These are phyloP conservation scores for Penicillium crystallinum DNA, from an alignment of 495 filamentous ascomycete genomes.

Conservation along the genomic window DNA sequence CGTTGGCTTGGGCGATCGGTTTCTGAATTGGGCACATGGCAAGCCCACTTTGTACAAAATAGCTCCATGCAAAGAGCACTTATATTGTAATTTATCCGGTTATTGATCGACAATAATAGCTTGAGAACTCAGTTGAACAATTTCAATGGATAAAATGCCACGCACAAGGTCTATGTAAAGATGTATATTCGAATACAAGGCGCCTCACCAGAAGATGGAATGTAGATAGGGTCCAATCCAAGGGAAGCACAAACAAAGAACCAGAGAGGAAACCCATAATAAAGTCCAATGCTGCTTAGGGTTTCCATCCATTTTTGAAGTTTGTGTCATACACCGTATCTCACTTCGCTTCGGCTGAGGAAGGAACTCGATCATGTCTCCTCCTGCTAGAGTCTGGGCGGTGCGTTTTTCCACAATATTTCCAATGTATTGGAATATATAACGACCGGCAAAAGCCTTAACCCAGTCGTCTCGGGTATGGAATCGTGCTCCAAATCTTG, in stretches of 20 bases:
- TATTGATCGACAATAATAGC: not conserved
- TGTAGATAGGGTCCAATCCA: not conserved
- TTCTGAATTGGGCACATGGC: not conserved
- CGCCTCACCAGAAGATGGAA: not conserved
- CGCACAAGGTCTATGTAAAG: not conserved
- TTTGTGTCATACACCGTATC: not conserved
- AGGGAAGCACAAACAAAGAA: not conserved
- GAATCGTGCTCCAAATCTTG: not conserved
- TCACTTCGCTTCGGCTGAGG: not conserved
- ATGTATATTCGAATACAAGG: not conserved
- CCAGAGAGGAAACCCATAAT: not conserved
- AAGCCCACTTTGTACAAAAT: not conserved
- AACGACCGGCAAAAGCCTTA: not conserved
- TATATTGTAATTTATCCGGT: not conserved
- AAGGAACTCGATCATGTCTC: not conserved
- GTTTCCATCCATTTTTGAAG: not conserved
- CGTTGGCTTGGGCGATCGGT: not conserved
- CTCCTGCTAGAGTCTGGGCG: not conserved
- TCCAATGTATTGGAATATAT: not conserved
- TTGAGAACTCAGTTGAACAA: too few relatives aligned
- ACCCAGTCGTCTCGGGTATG: not conserved
- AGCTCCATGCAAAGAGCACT: not conserved
- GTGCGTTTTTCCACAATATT: not conserved
- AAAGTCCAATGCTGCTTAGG: not conserved
- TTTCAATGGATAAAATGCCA: too few relatives aligned